Conservation (phyloP, 441 rosid genomes). For the Corymbia calophylla region DNA sequence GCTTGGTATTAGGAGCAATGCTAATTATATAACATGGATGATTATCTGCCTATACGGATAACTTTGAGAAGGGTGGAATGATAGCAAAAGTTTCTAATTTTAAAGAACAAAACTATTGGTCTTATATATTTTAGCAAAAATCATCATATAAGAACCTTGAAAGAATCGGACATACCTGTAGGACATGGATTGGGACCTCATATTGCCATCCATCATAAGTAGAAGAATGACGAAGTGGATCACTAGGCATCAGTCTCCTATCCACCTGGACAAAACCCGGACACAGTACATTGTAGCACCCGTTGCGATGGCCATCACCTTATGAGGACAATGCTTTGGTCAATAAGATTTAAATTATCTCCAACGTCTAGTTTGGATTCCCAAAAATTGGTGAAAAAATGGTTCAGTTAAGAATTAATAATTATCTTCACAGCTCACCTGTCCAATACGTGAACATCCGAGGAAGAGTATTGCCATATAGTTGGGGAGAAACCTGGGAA, state of each 20-base stretch:
- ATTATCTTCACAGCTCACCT: background rate
- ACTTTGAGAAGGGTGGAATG: background rate
- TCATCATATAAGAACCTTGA: background rate
- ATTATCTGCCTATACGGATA: background rate
- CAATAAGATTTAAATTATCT: background rate
- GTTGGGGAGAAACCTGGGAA: background rate
- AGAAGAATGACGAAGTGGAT: background rate
- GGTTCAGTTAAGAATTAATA: background rate
- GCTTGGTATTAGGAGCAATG: background rate
- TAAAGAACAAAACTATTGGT: background rate
- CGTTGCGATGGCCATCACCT: background rate
- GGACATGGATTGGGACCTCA: background rate
- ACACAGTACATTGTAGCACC: background rate
- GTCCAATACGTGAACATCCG: background rate
- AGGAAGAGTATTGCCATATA: background rate
- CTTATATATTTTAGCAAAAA: background rate
- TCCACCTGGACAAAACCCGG: background rate
- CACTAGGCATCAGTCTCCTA: rapidly evolving
- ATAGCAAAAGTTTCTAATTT: background rate
- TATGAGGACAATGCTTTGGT: background rate
- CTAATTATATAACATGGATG: background rate
- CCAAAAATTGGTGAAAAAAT: background rate
- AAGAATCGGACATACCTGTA: background rate
- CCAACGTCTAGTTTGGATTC: no score
- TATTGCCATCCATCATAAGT: background rate